Percentiles rank a stretch among this genome's conserved stretches.
These are phyloP conservation scores for Aspergillus clavatus DNA, from an alignment of 2,329 filamentous ascomycete species.

Conservation along the genomic window DNA sequence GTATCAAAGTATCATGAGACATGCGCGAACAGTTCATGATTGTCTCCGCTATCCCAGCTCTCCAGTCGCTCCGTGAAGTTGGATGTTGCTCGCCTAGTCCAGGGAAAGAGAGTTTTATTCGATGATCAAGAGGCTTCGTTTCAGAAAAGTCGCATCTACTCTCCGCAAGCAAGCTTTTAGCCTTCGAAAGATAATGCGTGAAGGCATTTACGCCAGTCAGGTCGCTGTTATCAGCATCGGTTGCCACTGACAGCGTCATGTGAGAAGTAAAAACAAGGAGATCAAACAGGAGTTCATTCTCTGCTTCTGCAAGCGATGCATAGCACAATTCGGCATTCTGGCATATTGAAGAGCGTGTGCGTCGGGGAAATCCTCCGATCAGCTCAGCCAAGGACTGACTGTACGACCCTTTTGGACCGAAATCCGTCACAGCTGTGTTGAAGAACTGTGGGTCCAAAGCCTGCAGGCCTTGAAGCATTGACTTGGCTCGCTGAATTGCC, in stretches of 20 bases:
- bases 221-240: not conserved
- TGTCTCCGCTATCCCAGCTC: constrained; percentile 40
- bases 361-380: constrained; percentile 19
- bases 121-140: constrained; percentile 8
- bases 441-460: constrained; percentile 8
- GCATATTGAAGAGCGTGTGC: constrained; percentile 15
- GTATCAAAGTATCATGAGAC: constrained; percentile 46
- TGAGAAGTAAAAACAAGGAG: constrained; percentile 23
- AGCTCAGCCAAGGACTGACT: constrained; percentile 15
- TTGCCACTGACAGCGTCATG: constrained; percentile 11
- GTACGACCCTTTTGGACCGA: constrained; percentile 10
- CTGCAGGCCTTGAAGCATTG: constrained; percentile 23
- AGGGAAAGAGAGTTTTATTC: constrained; percentile 8
- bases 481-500: constrained; percentile 19
- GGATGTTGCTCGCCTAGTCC: constrained; percentile 12
- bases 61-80: constrained; percentile 46
- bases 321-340: constrained; percentile 16
- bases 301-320: constrained; percentile 10
- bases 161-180: constrained; percentile 8
- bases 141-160: constrained; percentile 16
- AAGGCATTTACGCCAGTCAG: constrained; percentile 12
- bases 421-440: constrained; percentile 7
- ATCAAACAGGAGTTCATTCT: constrained; percentile 25
- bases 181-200: constrained; percentile 17
- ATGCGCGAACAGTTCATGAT: constrained; percentile 41